Percentiles rank a stretch among this genome's conserved stretches.
phyloP scores from a whole-genome alignment of 805 yeast genomes.

The Sungouiozyma intestinalis region DNA sequence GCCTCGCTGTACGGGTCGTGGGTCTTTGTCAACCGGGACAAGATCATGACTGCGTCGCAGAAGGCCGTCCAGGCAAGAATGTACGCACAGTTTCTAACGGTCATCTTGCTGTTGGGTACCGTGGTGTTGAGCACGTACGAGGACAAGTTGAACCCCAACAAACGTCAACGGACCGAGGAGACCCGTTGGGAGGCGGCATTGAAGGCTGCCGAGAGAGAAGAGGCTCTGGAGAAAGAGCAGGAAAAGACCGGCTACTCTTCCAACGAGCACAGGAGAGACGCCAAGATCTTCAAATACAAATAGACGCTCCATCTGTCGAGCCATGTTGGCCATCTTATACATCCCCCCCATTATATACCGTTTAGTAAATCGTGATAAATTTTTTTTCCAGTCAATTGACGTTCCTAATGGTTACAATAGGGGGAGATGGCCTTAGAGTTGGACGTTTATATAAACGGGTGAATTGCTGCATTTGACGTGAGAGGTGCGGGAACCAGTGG shows the following conservation, averaged over 20 bases:
- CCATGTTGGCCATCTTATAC: not conserved
- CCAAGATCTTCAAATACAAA: slow-evolving; percentile 26
- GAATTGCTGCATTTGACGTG: no score
- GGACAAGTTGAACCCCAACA: slow-evolving; percentile 39
- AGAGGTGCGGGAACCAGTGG: no score
- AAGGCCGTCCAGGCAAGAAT: slow-evolving; percentile 82
- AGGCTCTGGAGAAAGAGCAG: slow-evolving; percentile 4
- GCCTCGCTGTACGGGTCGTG: slow-evolving; percentile 74
- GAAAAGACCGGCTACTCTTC: slow-evolving; percentile 16
- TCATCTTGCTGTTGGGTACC: slow-evolving; percentile 57
- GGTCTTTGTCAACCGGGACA: slow-evolving; percentile 61
- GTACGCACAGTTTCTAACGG: slow-evolving; percentile 81
- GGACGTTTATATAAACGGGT: no score
- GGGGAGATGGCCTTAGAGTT: no score
- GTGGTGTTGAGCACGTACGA: slow-evolving; percentile 58
- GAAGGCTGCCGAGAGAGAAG: slow-evolving; percentile 31
- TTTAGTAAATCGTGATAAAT: no score
- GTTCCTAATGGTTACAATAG: no score
- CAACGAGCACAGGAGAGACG: slow-evolving; percentile 31
- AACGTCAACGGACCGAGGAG: slow-evolving; percentile 26
- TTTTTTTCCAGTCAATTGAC: no score
- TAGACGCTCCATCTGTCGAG: slow-evolving; percentile 2
- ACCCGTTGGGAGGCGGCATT: slow-evolving; percentile 41
- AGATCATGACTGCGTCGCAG: slow-evolving; percentile 63
- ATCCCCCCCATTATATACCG: not conserved